These are phyloP conservation scores for Taphrina populina DNA, from an alignment of 1,139 yeast genomes.

Conservation along the genomic window DNA sequence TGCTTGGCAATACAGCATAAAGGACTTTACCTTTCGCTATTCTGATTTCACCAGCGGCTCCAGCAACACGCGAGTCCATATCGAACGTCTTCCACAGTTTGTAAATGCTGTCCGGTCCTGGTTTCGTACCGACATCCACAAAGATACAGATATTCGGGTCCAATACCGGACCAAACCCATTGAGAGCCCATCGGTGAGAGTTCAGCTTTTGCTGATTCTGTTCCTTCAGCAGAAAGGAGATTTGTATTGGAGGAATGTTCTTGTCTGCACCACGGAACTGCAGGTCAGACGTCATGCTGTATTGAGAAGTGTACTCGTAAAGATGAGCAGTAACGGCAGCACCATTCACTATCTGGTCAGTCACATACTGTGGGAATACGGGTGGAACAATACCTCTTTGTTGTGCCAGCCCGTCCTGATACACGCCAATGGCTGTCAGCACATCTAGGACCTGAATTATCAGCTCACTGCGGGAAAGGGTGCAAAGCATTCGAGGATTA, in stretches of 20 bases:
- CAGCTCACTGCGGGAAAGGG: background rate
- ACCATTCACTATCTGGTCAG: constrained; percentile 51
- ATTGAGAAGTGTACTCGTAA: constrained; percentile 59
- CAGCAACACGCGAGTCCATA: constrained; percentile 80
- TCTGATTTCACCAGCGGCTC: constrained; percentile 91
- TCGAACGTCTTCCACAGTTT: constrained; percentile 89
- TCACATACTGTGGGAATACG: background rate
- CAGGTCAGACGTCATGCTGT: constrained; percentile 57
- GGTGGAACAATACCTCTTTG: too few species aligned
- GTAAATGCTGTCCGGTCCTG: constrained; percentile 77
- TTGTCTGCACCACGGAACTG: constrained; percentile 54
- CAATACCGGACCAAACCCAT: constrained; percentile 81
- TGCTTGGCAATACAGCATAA: background rate
- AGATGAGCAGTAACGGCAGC: constrained; percentile 85
- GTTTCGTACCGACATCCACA: constrained; percentile 93
- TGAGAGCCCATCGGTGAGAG: constrained; percentile 87
- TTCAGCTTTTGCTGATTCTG: constrained; percentile 87
- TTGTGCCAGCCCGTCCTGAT: constrained; percentile 91
- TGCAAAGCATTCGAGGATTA: constrained; percentile 43
- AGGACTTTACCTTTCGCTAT: constrained; percentile 66
- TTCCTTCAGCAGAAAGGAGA: constrained; percentile 73
- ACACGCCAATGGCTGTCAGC: constrained; percentile 87
- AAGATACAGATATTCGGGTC: constrained; percentile 83
- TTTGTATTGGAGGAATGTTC: constrained; percentile 75
- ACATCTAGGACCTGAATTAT: constrained; percentile 55